Base-by-base conservation (phyloP, 176 grass and related monocot species). In the Miscanthus lutarioriparius region DNA sequence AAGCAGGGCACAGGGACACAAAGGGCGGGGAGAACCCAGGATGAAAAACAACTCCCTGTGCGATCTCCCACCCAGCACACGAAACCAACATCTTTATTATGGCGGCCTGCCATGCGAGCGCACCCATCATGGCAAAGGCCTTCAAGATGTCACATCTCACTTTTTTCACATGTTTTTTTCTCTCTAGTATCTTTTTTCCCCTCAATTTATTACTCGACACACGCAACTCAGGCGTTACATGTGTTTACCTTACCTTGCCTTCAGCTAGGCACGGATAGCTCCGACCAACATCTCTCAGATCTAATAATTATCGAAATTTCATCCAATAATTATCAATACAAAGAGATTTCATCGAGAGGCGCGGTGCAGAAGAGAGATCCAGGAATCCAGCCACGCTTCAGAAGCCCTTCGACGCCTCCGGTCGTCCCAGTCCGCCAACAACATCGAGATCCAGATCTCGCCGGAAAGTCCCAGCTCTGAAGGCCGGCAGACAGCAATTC, bases 81-180 rank as follows among this genome's bases (percentile, higher is more conserved):
- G 66, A 72, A 88, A 68, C 7, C 17, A 76, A 76, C 75, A 67
- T 70, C 81, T 93, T 90, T 93, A 90, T 90, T 93, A 86, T 11
- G 51, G 66, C 45, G 88, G 82, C 88, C 91, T 93, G 91, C 88
- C 91, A 93, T 90, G 88, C 85, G 91, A 93, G 91, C 91, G 88
- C 91, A 93, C 91, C 91, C 91, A 85, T 75, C 88, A 93, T 90
- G 91, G 81, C 91, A 93, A 93, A 93, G 88, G 85, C 84, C 91
- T 81, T 53, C 35, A 32, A 63, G 64, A 41, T 79, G 63, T 86
- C 74, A 83, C 73, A 91, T 27, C 77, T 70, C 47, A 20, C 63
- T 5, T 26, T 72, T 77, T 12, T 1, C 23, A 20, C n/a, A 67
- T 13, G 7, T 43, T 17, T 17, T 26, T 20, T 6, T 11, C 15